These are phyloP conservation scores for Sarocladium oryzae DNA, from an alignment of 2,329 filamentous ascomycete genomes.

Conservation along the genomic window DNA sequence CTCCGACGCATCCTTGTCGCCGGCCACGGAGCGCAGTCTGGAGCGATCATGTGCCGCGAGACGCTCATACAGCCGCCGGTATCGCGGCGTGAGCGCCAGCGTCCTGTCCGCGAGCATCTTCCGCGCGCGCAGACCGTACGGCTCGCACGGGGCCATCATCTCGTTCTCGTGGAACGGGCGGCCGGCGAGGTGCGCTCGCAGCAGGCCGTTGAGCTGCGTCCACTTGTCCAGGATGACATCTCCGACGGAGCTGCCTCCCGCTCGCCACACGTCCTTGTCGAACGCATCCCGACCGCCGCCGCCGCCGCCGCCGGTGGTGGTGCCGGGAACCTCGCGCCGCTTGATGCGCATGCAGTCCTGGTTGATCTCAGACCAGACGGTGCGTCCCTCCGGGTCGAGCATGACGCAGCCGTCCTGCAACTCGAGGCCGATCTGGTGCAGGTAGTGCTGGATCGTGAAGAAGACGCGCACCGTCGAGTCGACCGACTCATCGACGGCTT, in stretches of 20 bases:
- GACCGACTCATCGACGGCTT: constrained; percentile 58
- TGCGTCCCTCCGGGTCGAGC: constrained; percentile 3
- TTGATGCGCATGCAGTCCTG: constrained; percentile 9
- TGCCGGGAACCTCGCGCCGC: constrained; percentile 1
- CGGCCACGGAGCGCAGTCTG: too few species aligned
- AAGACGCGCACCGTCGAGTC: constrained; percentile 2
- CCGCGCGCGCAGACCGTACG: neutral
- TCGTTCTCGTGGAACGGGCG: constrained; percentile 4
- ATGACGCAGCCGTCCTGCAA: constrained; percentile 5
- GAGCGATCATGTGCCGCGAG: too few species aligned
- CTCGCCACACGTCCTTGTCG: constrained; percentile 8
- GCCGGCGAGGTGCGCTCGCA: constrained; percentile 2
- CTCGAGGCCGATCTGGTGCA: constrained; percentile 7
- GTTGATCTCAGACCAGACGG: constrained; percentile 8
- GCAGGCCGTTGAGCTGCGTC: constrained; percentile 6
- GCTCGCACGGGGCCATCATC: constrained; percentile 6
- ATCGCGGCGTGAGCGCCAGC: too few species aligned
- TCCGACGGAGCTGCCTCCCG: neutral
- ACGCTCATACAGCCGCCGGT: too few species aligned
- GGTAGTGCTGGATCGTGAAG: constrained; percentile 7
- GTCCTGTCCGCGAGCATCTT: too few species aligned
- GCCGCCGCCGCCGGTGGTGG: too few species aligned
- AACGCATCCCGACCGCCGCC: neutral
- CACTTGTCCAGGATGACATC: constrained; percentile 4
- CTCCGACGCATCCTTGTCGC: too few species aligned